Conservation (phyloP, 2,329 filamentous ascomycete genomes). For the Fusarium zealandicum region DNA sequence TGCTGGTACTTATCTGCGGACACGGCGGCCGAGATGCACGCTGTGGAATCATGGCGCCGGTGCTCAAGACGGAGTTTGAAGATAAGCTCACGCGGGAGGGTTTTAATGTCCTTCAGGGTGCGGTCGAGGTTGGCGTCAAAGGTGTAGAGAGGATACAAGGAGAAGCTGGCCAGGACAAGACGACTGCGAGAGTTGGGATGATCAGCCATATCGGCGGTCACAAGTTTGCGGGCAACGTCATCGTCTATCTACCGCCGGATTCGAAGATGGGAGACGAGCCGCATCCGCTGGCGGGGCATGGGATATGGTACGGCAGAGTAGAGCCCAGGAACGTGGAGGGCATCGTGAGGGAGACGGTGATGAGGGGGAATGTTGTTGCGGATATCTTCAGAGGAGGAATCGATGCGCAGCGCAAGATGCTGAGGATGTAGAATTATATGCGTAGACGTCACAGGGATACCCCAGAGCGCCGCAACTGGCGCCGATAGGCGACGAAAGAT, state of each 20-base stretch:
- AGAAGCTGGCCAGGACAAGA: constrained; percentile 13
- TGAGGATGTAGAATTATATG: constrained; percentile 49
- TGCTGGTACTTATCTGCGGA: constrained; percentile 86
- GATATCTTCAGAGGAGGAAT: constrained; percentile 79
- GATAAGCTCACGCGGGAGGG: constrained; percentile 60
- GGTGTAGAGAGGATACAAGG: constrained; percentile 33
- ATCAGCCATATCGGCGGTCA: constrained; percentile 86
- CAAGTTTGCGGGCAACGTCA: constrained; percentile 86
- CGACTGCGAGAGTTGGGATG: constrained; percentile 67
- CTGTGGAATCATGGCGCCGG: constrained; percentile 81
- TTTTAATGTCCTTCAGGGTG: constrained; percentile 56
- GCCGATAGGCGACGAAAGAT: not conserved
- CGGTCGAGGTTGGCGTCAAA: constrained; percentile 47
- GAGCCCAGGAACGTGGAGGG: constrained; percentile 79
- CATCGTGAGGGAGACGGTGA: constrained; percentile 73
- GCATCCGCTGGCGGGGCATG: constrained; percentile 72
- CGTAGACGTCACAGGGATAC: constrained; percentile 17
- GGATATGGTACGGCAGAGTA: constrained; percentile 84
- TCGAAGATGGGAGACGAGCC: constrained; percentile 50
- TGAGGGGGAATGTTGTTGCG: constrained; percentile 70
- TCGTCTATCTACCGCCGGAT: constrained; percentile 75
- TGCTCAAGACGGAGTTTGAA: constrained; percentile 75
- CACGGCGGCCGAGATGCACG: constrained; percentile 83
- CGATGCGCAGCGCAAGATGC: constrained; percentile 59
- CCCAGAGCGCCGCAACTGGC: constrained; percentile 6